Evolutionary conservation across 202 grass and related monocot species (phyloP).

Genomic region (Setaria italica): DNA sequence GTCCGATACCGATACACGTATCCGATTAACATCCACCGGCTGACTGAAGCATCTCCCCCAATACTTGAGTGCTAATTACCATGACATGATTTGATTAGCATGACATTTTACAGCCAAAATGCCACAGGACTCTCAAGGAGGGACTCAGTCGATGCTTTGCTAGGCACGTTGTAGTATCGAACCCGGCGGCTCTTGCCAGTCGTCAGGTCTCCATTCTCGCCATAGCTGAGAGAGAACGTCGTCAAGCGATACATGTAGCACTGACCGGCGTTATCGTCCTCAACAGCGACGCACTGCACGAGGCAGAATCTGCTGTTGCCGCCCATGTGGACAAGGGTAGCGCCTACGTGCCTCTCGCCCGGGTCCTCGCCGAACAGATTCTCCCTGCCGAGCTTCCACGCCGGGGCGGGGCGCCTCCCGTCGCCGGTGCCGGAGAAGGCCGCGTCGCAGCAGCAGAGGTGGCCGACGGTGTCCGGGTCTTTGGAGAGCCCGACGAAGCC

Average conservation of each 20-base stretch:
- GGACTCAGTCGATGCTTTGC: neutral
- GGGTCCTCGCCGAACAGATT: neutral
- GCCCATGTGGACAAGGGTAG: neutral
- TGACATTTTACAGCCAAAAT: no score
- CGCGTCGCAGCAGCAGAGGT: neutral
- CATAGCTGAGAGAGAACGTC: no score
- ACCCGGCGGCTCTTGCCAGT: no score
- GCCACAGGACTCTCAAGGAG: no score
- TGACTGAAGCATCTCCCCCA: no score
- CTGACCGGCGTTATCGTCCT: neutral
- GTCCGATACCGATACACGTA: no score
- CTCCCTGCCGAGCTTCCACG: neutral
- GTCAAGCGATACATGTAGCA: no score
- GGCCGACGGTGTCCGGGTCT: neutral
- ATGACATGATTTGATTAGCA: no score
- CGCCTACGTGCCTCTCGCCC: neutral
- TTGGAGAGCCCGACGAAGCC: neutral
- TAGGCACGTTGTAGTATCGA: no score
- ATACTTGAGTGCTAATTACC: no score
- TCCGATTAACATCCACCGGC: no score
- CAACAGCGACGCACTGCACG: neutral
- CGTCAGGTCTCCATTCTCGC: no score
- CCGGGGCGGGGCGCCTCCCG: neutral
- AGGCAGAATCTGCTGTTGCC: slow-evolving; percentile 1
- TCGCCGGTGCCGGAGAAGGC: neutral